phyloP scores from a whole-genome alignment of 2,329 filamentous ascomycete genomes.

The Fusarium xylarioides region DNA sequence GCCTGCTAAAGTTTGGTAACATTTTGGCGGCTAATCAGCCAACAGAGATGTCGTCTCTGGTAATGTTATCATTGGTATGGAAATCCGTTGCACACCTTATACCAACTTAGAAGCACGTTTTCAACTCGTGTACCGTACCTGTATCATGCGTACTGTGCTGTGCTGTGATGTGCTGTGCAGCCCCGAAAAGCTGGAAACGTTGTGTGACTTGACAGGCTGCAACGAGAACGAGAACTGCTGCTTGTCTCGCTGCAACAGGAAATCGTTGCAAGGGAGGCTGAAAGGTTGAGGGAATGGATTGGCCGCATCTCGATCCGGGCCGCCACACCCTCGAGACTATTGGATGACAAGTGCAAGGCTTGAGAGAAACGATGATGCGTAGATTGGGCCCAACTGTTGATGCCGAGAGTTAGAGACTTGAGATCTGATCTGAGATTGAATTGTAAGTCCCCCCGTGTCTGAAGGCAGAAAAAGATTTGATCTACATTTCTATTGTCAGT shows the following conservation, averaged over 20 bases:
- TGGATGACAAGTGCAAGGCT: conserved; percentile 19
- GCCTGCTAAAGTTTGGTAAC: not conserved
- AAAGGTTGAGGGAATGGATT: not conserved
- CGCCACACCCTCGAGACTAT: conserved; percentile 28
- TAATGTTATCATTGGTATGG: not conserved
- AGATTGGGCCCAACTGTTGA: conserved; percentile 12
- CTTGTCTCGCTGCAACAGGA: not conserved
- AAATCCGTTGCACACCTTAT: not conserved
- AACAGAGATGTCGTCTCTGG: not conserved
- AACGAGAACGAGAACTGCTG: not conserved
- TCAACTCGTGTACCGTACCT: not conserved
- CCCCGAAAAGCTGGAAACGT: conserved; percentile 6
- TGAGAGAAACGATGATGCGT: conserved; percentile 34
- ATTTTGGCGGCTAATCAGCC: not conserved
- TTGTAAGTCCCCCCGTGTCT: not conserved
- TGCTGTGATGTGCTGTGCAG: not conserved
- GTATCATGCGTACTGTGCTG: not conserved
- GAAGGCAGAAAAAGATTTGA: not conserved
- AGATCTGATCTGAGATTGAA: not conserved
- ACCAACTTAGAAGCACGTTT: not conserved
- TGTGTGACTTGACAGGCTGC: not conserved
- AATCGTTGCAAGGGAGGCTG: conserved; percentile 3
- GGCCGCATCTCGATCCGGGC: conserved; percentile 35
- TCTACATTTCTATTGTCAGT: too few species aligned
- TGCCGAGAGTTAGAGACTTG: not conserved